Percentiles rank a stretch among this genome's conserved stretches.
These are phyloP conservation scores for Dactylis glomerata DNA, from an alignment of 176 grass and related monocot species.

Conservation along the genomic window DNA sequence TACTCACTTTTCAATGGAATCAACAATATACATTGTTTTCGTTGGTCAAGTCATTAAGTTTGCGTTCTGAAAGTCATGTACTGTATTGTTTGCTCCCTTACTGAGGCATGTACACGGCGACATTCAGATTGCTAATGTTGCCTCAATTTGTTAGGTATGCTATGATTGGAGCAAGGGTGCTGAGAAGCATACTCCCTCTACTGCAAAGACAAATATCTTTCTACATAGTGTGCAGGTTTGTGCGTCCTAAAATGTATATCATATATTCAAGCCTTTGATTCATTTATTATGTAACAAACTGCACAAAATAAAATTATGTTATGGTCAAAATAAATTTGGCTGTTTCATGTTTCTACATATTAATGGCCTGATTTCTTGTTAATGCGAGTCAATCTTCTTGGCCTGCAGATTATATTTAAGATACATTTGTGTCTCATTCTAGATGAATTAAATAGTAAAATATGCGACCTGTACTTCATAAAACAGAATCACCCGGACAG, in stretches of 20 bases:
- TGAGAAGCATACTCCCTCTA: conserved; percentile 89
- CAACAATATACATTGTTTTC: neutral
- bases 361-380: neutral
- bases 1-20: neutral
- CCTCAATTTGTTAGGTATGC: conserved; percentile 50
- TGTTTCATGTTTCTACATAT: conserved; percentile 9
- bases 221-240: conserved; percentile 79
- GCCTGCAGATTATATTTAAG: neutral
- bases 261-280: neutral
- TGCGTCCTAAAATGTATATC: conserved; percentile 23
- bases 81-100: neutral
- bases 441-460: too few relatives aligned
- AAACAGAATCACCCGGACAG: too few relatives aligned
- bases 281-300: neutral
- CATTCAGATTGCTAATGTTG: neutral
- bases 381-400: neutral
- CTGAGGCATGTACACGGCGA: neutral
- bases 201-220: conserved; percentile 89
- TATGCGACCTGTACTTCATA: too few relatives aligned
- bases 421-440: neutral
- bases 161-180: conserved; percentile 99
- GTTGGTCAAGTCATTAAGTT: neutral
- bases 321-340: too few relatives aligned
- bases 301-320: neutral
- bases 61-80: neutral